Evolutionary conservation across 2,329 filamentous ascomycete genomes (phyloP), one percentile per base, ranked within the genome.

Genomic region (Nemania sp.): DNA sequence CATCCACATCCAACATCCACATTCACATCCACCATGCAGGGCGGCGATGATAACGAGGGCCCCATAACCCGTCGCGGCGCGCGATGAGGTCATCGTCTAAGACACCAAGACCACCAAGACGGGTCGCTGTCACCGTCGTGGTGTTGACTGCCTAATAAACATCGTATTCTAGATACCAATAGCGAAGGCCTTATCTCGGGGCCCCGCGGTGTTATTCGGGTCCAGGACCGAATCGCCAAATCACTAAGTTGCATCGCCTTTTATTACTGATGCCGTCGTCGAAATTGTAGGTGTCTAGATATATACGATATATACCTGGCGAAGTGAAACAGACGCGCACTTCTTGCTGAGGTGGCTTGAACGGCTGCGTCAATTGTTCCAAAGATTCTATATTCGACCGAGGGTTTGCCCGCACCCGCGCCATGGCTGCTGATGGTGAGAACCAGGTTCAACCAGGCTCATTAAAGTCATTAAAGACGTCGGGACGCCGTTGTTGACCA

Each of bases 351-450:
- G 71, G 66, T 70, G 68, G 64, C 74, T 73, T 74, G 68, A 72
- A 73, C 38, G 64, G 29, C 57, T 71, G 69, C 47, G 29, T 64
- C 62, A 61, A 60, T 58, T 74, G 72, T 75, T 72, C 69, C 65
- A 71, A 61, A 69, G 63, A 65, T 70, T 65, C 67, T 70, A 62
- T 72, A 75, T 74, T 74, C 63, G 69, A 74, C 76, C 76, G 76
- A 77, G 73, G 70, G 67, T 75, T 75, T 74, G 72, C 66, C 76
- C 76, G 76, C 68, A 57, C 62, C 68, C 51, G 4, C 70, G 70
- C 68, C 71, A 63, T 71, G 71, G 64, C 71, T 72, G 68, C 53
- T 69, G 52, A 67, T 49, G 32, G 64, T 65, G 68, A 70, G 62
- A 62, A 66, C 10, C 8, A 32, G 29, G 29, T 8, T 32, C 4